These are phyloP conservation scores for Rhizoclosmatium globosum DNA, from an alignment of 192 early-diverging fungal genomes.

Conservation along the genomic window DNA sequence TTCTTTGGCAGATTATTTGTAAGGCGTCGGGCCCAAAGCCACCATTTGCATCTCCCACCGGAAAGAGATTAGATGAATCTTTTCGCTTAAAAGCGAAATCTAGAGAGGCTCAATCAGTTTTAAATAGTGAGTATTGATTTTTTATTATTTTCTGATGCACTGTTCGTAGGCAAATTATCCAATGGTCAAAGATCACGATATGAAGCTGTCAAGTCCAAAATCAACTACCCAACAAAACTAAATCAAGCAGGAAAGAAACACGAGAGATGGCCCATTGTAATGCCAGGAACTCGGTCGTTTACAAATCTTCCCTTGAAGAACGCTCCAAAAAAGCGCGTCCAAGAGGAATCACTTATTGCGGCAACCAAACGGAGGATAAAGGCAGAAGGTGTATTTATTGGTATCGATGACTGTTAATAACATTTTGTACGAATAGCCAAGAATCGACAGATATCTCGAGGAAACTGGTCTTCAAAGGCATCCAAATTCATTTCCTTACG, in stretches of 20 bases:
- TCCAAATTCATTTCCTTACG: constrained; percentile 25
- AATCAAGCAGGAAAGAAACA: constrained; percentile 1
- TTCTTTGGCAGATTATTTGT: not conserved
- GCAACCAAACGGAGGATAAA: constrained; percentile 18
- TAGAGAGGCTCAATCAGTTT: not conserved
- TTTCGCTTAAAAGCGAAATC: not conserved
- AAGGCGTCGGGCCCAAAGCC: constrained; percentile 15
- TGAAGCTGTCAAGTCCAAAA: constrained; percentile 6
- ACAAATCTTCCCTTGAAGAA: constrained; percentile 13
- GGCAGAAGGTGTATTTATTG: constrained; percentile 13
- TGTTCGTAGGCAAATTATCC: not conserved
- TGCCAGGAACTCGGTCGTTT: constrained; percentile 28
- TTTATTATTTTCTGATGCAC: not conserved
- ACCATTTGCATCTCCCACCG: constrained; percentile 24
- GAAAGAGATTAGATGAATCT: constrained; percentile 10
- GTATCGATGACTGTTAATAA: not conserved
- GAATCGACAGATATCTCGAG: constrained; percentile 12
- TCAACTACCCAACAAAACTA: constrained; percentile 28
- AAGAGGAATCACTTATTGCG: constrained; percentile 24
- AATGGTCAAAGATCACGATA: constrained; percentile 1
- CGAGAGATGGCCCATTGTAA: constrained; percentile 18
- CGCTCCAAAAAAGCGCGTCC: not conserved
- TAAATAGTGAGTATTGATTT: not conserved
- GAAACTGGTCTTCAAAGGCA: constrained; percentile 21
- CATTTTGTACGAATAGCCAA: constrained; percentile 1